These are phyloP conservation scores for Beta macrorhiza DNA, from an alignment of 179 eudicot genomes.

Conservation along the genomic window DNA sequence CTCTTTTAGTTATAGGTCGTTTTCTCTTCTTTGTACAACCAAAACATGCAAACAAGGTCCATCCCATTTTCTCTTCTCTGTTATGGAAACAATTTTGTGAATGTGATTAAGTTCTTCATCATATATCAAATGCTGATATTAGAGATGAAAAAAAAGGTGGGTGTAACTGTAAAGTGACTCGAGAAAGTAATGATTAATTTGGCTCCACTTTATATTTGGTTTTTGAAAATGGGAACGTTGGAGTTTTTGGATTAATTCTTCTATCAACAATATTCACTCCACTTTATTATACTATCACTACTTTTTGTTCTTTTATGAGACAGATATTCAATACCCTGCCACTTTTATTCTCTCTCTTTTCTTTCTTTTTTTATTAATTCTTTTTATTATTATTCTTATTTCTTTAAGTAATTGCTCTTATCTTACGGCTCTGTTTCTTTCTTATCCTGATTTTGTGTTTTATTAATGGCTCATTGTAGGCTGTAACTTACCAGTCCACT, in stretches of 20 bases:
- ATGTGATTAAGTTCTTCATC: neutral
- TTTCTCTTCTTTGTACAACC: conserved; percentile 30
- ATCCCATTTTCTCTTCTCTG: conserved; percentile 27
- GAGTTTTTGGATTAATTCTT: neutral
- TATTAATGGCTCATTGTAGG: too few species aligned
- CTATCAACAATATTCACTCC: neutral
- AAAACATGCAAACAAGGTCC: conserved; percentile 38
- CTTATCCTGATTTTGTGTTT: too few species aligned
- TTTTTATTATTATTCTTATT: too few species aligned
- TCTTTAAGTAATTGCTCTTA: too few species aligned
- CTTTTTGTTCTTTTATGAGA: neutral
- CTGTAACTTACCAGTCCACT: too few species aligned
- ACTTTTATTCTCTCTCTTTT: neutral
- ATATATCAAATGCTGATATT: neutral
- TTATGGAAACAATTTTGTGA: conserved; percentile 6
- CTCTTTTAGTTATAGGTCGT: conserved; percentile 15
- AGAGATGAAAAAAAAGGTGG: neutral
- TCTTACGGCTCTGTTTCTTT: too few species aligned
- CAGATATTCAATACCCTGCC: neutral
- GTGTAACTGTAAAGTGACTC: neutral
- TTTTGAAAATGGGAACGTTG: conserved; percentile 39
- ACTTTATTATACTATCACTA: conserved; percentile 12
- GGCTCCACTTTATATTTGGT: conserved; percentile 31
- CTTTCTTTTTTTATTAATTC: neutral
- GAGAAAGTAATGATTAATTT: conserved; percentile 2